These are phyloP conservation scores for Xylaria intraflava DNA, from an alignment of 495 filamentous ascomycete species.

Conservation along the genomic window DNA sequence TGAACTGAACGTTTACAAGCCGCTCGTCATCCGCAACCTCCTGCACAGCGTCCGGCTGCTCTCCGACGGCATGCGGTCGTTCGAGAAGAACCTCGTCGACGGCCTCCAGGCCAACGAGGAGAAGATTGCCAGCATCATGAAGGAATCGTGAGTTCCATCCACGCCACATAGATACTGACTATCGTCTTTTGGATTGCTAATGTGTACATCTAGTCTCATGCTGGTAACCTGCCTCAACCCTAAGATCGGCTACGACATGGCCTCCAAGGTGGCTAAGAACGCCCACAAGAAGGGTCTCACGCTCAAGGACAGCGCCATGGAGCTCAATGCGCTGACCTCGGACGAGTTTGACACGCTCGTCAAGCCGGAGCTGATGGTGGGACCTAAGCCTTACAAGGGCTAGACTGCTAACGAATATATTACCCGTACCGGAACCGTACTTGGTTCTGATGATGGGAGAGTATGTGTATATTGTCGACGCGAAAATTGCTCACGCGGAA, in stretches of 20 bases:
- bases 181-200: not conserved
- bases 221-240: constrained; percentile 97
- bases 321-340: constrained; percentile 81
- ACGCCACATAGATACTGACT: not conserved
- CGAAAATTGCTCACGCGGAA: not conserved
- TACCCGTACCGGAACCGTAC: no score
- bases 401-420: constrained; percentile 7
- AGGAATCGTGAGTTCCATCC: constrained; percentile 64
- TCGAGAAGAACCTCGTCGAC: constrained; percentile 85
- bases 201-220: constrained; percentile 63
- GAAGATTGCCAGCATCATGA: constrained; percentile 77
- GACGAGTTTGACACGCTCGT: constrained; percentile 90
- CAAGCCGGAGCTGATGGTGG: constrained; percentile 93
- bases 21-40: constrained; percentile 87
- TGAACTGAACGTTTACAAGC: constrained; percentile 99
- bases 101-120: constrained; percentile 90
- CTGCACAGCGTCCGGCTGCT: constrained; percentile 84
- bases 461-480: no score
- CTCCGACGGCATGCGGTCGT: constrained; percentile 86
- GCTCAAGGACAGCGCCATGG: constrained; percentile 87
- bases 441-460: no score
- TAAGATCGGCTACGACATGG: constrained; percentile 98
- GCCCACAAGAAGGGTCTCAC: constrained; percentile 97
- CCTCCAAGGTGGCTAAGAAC: constrained; percentile 97
- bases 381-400: constrained; percentile 57